Percentiles rank a stretch among this genome's conserved stretches.
phyloP scores from a whole-genome alignment of 106 monocot species.

The Dendrobium catenatum region DNA sequence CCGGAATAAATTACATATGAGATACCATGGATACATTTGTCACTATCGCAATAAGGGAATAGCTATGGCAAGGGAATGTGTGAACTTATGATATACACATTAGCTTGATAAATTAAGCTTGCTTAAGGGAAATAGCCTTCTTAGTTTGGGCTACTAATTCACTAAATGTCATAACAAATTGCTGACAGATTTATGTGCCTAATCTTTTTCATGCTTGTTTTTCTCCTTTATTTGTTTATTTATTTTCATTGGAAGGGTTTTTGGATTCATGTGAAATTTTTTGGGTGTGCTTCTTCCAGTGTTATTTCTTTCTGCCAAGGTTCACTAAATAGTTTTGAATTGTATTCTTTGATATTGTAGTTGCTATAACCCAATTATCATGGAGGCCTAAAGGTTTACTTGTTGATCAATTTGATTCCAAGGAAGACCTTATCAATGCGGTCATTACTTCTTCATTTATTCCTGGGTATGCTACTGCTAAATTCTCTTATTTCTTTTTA shows the following conservation, averaged over 20 bases:
- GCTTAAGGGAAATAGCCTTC: background rate
- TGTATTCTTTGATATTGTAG: conserved; percentile 23
- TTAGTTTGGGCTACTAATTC: background rate
- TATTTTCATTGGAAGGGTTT: background rate
- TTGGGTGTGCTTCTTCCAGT: background rate
- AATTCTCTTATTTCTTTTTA: background rate
- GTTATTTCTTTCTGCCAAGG: background rate
- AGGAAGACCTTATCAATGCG: conserved; percentile 90
- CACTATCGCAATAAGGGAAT: background rate
- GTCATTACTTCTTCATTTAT: conserved; percentile 94
- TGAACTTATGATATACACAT: background rate
- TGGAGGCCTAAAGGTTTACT: conserved; percentile 91
- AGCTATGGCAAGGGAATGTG: background rate
- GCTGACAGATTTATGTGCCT: background rate
- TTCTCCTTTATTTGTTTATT: background rate
- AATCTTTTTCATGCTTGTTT: too few relatives aligned
- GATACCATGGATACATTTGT: background rate
- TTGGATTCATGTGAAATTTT: background rate
- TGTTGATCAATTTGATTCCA: conserved; percentile 93
- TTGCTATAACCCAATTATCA: conserved; percentile 78
- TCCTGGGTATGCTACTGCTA: conserved; percentile 60
- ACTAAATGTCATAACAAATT: background rate
- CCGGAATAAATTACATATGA: background rate
- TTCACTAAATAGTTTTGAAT: background rate
- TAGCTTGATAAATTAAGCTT: background rate